Evolutionary conservation across 148 eudicot species (phyloP).

Genomic region (Diospyros lotus): DNA sequence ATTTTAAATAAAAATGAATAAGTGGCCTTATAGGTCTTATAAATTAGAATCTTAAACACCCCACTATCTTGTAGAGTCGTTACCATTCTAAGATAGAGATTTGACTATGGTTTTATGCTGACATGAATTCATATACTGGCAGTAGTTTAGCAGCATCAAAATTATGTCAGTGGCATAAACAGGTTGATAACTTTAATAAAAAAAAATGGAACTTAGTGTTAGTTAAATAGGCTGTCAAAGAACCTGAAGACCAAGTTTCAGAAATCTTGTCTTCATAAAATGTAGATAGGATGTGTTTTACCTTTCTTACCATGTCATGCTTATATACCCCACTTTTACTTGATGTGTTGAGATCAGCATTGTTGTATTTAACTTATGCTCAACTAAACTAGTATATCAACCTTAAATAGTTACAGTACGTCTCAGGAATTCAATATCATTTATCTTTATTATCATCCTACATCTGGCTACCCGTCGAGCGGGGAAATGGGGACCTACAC

Average conservation of each 20-base stretch:
- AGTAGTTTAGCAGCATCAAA: too few species aligned
- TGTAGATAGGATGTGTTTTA: not conserved
- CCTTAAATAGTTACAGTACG: not conserved
- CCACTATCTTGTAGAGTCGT: not conserved
- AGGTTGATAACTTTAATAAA: not conserved
- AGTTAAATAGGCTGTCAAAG: not conserved
- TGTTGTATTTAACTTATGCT: not conserved
- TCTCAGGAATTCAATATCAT: not conserved
- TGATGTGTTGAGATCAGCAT: not conserved
- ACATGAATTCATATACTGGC: too few species aligned
- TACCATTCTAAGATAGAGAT: not conserved
- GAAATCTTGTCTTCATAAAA: not conserved
- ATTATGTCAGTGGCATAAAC: not conserved
- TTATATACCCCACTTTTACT: not conserved
- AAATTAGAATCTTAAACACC: not conserved
- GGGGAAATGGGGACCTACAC: not conserved
- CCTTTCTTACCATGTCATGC: not conserved
- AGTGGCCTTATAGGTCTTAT: not conserved
- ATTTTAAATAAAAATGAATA: conserved; percentile 4
- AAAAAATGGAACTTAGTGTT: not conserved
- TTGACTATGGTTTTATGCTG: not conserved
- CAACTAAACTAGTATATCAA: not conserved
- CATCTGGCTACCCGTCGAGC: too few species aligned
- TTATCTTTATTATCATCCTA: not conserved
- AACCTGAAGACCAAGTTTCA: not conserved